Conservation (phyloP, 176 grass and related monocot species). For the Rhynchospora breviuscula region DNA sequence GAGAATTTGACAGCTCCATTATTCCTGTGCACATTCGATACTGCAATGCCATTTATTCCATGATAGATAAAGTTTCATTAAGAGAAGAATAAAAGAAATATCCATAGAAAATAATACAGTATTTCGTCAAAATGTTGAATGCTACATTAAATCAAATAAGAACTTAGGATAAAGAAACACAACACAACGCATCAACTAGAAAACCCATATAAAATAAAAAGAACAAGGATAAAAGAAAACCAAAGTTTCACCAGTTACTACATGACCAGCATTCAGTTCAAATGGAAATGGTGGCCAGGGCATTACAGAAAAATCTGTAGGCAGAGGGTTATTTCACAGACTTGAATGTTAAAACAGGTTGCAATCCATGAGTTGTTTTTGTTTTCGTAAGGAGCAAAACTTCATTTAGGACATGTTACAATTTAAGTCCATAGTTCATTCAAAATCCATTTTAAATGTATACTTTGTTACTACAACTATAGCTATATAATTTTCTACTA, state of each 20-base stretch:
- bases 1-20: slow-evolving; percentile 83
- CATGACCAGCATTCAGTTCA: background rate
- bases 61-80: background rate
- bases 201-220: slow-evolving; percentile 23
- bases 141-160: background rate
- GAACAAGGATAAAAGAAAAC: background rate
- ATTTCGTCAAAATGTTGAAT: background rate
- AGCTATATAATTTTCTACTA: background rate
- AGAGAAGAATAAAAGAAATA: background rate
- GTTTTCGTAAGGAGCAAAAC: background rate
- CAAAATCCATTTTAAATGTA: background rate
- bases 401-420: background rate
- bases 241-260: background rate
- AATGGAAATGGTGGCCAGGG: background rate
- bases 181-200: slow-evolving; percentile 18
- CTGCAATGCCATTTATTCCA: slow-evolving; percentile 34
- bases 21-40: slow-evolving; percentile 96
- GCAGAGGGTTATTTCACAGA: background rate
- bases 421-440: background rate
- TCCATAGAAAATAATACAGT: background rate
- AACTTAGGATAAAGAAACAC: background rate
- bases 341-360: background rate
- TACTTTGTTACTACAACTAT: background rate
- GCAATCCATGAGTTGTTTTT: background rate
- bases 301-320: background rate